Evolutionary conservation across 2,329 filamentous ascomycete species (phyloP).

Genomic region (Cordyceps tenuipes): DNA sequence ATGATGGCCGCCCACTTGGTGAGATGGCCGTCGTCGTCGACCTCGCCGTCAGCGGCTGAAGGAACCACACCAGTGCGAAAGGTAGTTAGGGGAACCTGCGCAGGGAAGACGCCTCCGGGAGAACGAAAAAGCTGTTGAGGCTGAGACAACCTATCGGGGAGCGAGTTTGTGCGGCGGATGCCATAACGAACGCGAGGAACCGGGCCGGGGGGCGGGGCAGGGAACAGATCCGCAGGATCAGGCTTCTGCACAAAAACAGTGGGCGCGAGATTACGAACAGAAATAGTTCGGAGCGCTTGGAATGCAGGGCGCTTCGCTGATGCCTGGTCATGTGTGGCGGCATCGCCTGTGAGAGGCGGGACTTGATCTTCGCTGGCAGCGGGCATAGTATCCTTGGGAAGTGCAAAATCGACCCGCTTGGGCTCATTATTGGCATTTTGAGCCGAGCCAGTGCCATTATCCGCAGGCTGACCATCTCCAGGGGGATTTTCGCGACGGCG

Average conservation of each 20-base stretch:
- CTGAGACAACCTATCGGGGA: slow-evolving; percentile 58
- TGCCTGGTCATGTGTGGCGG: not conserved
- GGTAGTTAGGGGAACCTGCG: slow-evolving; percentile 34
- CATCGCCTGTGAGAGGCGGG: not conserved
- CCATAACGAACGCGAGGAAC: slow-evolving; percentile 52
- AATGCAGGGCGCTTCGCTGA: slow-evolving; percentile 36
- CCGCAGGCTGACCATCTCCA: slow-evolving; percentile 21
- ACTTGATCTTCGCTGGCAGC: not conserved
- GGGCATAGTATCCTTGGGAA: slow-evolving; percentile 16
- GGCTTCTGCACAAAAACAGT: slow-evolving; percentile 55
- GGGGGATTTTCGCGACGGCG: slow-evolving; percentile 22
- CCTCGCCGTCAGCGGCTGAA: slow-evolving; percentile 21
- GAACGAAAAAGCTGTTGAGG: slow-evolving; percentile 30
- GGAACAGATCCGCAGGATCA: slow-evolving; percentile 19
- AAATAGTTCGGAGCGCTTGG: slow-evolving; percentile 48
- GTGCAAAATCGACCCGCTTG: slow-evolving; percentile 52
- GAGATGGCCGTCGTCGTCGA: slow-evolving; percentile 38
- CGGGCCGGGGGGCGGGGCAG: slow-evolving; percentile 28
- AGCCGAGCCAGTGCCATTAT: slow-evolving; percentile 20
- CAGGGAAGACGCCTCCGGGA: slow-evolving; percentile 42
- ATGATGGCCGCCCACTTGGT: slow-evolving; percentile 50
- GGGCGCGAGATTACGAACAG: slow-evolving; percentile 60
- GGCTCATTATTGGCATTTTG: slow-evolving; percentile 31
- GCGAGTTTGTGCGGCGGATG: slow-evolving; percentile 66
- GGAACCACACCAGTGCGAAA: slow-evolving; percentile 23